Evolutionary conservation across 352 stramenopile genomes (phyloP).

Genomic region (Globisporangium paroecandrum): DNA sequence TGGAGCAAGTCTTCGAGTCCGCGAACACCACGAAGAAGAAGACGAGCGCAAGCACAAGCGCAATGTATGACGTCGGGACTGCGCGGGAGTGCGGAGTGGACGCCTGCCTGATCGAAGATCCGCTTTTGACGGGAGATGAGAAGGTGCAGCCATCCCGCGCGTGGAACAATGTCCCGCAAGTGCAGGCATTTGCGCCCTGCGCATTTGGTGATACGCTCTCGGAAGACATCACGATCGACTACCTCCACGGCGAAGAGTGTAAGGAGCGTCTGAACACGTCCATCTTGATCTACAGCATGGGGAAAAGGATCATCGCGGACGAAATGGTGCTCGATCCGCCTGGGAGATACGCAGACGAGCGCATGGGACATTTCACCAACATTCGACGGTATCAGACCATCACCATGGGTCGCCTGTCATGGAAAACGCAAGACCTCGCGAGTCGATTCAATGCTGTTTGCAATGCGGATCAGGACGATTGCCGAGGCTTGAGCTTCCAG

Average conservation of each 20-base stretch:
- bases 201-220: constrained; percentile 26
- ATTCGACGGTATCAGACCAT: constrained; percentile 42
- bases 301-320: constrained; percentile 36
- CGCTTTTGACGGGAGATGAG: constrained; percentile 12
- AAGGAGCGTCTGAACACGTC: constrained; percentile 27
- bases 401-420: constrained; percentile 38
- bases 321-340: constrained; percentile 21
- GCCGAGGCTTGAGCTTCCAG: constrained; percentile 34
- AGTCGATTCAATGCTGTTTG: constrained; percentile 38
- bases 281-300: constrained; percentile 47
- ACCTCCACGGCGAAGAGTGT: constrained; percentile 28
- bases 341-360: neutral
- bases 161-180: constrained; percentile 22
- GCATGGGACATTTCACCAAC: constrained; percentile 31
- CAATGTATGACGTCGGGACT: constrained; percentile 16
- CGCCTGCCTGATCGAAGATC: constrained; percentile 29
- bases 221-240: constrained; percentile 28
- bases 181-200: constrained; percentile 38
- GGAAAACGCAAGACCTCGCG: constrained; percentile 35
- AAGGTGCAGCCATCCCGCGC: neutral
- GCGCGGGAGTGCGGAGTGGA: constrained; percentile 24
- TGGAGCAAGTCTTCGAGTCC: constrained; percentile 7
- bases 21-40: constrained; percentile 3
- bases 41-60: neutral
- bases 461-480: constrained; percentile 11